Evolutionary conservation across 2,329 filamentous ascomycete genomes (phyloP), one percentile per base, ranked within the genome.

Genomic region (Sarocladiaceae sp.): DNA sequence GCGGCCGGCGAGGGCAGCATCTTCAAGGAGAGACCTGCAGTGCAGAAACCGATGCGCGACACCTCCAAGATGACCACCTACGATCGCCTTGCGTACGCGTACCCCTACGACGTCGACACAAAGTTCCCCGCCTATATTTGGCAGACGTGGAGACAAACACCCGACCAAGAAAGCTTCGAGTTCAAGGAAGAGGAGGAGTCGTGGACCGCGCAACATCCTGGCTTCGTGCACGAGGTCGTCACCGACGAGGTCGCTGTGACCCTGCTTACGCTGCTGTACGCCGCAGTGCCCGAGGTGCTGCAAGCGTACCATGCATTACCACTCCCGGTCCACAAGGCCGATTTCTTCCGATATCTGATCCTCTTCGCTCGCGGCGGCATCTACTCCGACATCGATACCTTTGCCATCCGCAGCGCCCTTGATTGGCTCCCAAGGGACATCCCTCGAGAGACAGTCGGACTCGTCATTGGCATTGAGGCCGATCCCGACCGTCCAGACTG

Each of bases 121-220:
- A 95, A 91, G 63, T 97, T 97, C 63, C 93, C 93, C 3, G 90
- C 89, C 46, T 97, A 95, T 70, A 94, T 98, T 59, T 98, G 93
- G 93, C 93, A 98, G 73, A 98, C 93, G 12, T 98, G 93, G 93
- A 96, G 94, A 64, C 83, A 80, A 58, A 86, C 81, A 1, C 90
- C 91, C 0, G 77, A 82, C 2, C 85, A 88, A 18, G 73, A 79
- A 42, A 74, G 86, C 49, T 98, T 98, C 60, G 67, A 72, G 16
- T 90, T 95, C 59, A 82, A 90, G 49, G 80, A 85, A 37, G 76
- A 88, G 48, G 93, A 97, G 67, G 86, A 88, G 12, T 89, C 85
- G 49, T 98, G 93, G 93, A 84, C 87, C 7, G 76, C 86, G 53
- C 69, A 84, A 56, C 89, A 98, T 62, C 91, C 90, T 0, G 83